Evolutionary conservation across 768 basidiomycete genomes (phyloP).

Genomic region (Pisolithus marmoratus): DNA sequence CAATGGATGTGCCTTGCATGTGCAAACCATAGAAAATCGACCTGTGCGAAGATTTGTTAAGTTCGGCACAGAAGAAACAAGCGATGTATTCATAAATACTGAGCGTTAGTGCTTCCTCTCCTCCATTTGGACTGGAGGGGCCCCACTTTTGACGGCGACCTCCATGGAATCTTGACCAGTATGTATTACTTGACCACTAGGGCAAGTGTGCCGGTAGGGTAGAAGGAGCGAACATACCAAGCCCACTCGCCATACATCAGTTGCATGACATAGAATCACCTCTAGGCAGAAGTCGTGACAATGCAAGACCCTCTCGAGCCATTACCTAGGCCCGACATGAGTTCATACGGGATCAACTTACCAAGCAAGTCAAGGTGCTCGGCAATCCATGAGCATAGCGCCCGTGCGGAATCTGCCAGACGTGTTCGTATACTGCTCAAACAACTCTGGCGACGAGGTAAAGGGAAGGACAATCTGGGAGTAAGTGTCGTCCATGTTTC

Average conservation of each 20-base stretch:
- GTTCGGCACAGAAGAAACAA: too few species aligned
- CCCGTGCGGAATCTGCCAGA: conserved; percentile 69
- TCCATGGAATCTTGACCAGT: conserved; percentile 77
- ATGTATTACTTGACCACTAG: conserved; percentile 79
- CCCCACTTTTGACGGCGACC: conserved; percentile 80
- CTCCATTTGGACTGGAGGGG: conserved; percentile 39
- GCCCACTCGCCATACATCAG: conserved; percentile 26
- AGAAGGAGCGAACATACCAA: conserved; percentile 63
- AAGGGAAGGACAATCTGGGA: conserved; percentile 63
- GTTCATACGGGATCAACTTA: conserved; percentile 79
- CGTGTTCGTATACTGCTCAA: conserved; percentile 69
- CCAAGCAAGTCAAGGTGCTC: conserved; percentile 79
- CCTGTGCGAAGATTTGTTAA: too few species aligned
- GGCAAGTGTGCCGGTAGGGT: conserved; percentile 61
- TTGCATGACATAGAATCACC: conserved; percentile 34
- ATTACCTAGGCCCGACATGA: conserved; percentile 64
- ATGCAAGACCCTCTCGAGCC: conserved; percentile 73
- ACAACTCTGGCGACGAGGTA: too few species aligned
- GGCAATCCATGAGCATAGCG: conserved; percentile 70
- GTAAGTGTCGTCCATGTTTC: conserved; percentile 69
- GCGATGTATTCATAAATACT: too few species aligned
- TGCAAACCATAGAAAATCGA: too few species aligned
- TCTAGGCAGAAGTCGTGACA: conserved; percentile 78
- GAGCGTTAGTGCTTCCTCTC: too few species aligned
- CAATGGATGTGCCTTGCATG: too few species aligned